These are phyloP conservation scores for Yarrowia osloensis DNA, from an alignment of 805 yeast genomes.

Conservation along the genomic window DNA sequence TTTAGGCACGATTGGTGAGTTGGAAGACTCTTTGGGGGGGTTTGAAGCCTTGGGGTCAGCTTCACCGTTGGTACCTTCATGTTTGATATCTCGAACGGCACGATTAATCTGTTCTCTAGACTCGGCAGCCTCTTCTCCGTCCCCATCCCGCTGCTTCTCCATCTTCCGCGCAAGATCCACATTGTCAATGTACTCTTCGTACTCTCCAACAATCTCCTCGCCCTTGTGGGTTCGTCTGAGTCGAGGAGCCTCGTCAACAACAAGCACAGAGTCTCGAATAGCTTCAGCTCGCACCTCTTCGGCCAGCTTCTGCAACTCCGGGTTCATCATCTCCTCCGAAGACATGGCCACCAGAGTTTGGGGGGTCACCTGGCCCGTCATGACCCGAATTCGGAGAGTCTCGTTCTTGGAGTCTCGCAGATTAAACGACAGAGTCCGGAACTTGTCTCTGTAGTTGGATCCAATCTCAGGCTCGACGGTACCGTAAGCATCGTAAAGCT, in stretches of 20 bases:
- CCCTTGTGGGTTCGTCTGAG: slow-evolving; percentile 85
- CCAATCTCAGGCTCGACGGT: slow-evolving; percentile 42
- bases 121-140: slow-evolving; percentile 34
- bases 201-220: slow-evolving; percentile 72
- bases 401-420: slow-evolving; percentile 58
- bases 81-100: not conserved
- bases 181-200: slow-evolving; percentile 41
- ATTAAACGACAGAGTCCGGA: slow-evolving; percentile 65
- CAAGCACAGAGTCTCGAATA: slow-evolving; percentile 66
- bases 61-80: not conserved
- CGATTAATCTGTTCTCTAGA: not conserved
- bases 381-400: slow-evolving; percentile 58
- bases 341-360: slow-evolving; percentile 62
- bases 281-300: slow-evolving; percentile 70
- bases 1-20: not conserved
- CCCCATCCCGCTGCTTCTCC: slow-evolving; percentile 4
- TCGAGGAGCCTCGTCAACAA: slow-evolving; percentile 59
- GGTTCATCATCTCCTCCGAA: slow-evolving; percentile 75
- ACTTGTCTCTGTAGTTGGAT: slow-evolving; percentile 62
- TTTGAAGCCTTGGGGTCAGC: not conserved
- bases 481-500: slow-evolving; percentile 48
- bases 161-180: slow-evolving; percentile 10
- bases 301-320: slow-evolving; percentile 69
- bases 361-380: slow-evolving; percentile 56
- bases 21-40: not conserved